phyloP scores from a whole-genome alignment of 1,284 basidiomycete species.

The Trichosporon sp. region DNA sequence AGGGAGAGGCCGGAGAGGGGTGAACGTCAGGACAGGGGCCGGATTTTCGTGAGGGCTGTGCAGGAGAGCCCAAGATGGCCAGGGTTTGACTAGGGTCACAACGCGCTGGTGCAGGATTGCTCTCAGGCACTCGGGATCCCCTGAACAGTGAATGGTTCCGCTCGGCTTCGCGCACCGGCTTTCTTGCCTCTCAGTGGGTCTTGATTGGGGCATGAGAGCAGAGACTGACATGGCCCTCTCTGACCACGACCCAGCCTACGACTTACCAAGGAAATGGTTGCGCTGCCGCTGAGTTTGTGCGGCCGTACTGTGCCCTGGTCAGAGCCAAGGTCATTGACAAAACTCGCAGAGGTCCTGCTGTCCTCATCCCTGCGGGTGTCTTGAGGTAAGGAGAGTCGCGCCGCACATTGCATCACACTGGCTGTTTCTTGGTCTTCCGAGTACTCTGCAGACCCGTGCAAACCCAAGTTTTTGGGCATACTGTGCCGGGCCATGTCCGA shows the following conservation, averaged over 20 bases:
- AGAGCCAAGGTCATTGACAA: too few relatives aligned
- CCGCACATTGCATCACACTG: not conserved
- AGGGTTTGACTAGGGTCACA: not conserved
- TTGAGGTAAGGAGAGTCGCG: too few relatives aligned
- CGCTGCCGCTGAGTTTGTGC: not conserved
- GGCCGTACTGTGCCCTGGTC: not conserved
- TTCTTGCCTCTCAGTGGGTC: not conserved
- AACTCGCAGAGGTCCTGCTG: too few relatives aligned
- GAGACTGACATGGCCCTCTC: not conserved
- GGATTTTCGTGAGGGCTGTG: not conserved
- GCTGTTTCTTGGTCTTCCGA: not conserved
- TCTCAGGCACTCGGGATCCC: not conserved
- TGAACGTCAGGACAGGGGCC: not conserved
- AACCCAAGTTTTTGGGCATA: not conserved
- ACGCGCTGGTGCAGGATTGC: not conserved
- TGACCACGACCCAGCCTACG: not conserved
- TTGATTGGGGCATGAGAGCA: not conserved
- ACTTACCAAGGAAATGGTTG: not conserved
- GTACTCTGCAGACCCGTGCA: not conserved
- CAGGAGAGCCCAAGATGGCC: not conserved
- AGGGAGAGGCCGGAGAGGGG: too few relatives aligned
- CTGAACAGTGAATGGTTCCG: not conserved
- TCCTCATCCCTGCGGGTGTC: too few relatives aligned
- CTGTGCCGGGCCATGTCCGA: not conserved
- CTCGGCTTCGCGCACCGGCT: not conserved